These are phyloP conservation scores for Aspergillus sp. DNA, from an alignment of 2,329 filamentous ascomycete species.

Conservation along the genomic window DNA sequence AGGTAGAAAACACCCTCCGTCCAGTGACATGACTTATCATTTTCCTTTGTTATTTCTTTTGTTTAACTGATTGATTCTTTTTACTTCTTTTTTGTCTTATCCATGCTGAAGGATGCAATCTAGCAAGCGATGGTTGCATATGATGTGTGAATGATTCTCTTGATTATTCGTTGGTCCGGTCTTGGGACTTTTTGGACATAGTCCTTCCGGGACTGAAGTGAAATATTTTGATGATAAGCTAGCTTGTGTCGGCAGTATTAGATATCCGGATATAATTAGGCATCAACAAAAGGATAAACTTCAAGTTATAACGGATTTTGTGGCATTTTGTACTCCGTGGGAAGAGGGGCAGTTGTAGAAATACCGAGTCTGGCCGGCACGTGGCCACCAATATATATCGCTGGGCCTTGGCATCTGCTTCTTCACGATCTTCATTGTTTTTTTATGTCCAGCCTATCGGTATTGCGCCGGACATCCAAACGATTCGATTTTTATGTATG, in stretches of 20 bases:
- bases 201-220: not conserved
- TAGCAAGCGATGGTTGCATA: slow-evolving; percentile 24
- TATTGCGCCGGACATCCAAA: no score
- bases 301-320: no score
- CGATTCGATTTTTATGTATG: no score
- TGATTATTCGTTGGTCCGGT: not conserved
- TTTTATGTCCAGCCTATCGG: no score
- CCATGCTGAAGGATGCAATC: slow-evolving; percentile 21
- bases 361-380: no score
- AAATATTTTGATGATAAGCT: not conserved
- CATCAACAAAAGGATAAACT: no score
- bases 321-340: no score
- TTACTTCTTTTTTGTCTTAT: slow-evolving; percentile 11
- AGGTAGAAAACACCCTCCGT: slow-evolving; percentile 36
- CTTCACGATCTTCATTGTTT: no score
- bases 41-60: slow-evolving; percentile 21
- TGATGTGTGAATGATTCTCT: slow-evolving; percentile 15
- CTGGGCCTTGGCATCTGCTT: no score
- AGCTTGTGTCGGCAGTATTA: not conserved
- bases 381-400: no score
- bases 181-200: not conserved
- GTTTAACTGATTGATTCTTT: slow-evolving; percentile 6
- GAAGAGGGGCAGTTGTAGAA: no score
- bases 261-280: slow-evolving; percentile 1
- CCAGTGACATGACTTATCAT: slow-evolving; percentile 6